Evolutionary conservation across 805 yeast genomes (phyloP).

Genomic region (Yamadazyma akitaensis): DNA sequence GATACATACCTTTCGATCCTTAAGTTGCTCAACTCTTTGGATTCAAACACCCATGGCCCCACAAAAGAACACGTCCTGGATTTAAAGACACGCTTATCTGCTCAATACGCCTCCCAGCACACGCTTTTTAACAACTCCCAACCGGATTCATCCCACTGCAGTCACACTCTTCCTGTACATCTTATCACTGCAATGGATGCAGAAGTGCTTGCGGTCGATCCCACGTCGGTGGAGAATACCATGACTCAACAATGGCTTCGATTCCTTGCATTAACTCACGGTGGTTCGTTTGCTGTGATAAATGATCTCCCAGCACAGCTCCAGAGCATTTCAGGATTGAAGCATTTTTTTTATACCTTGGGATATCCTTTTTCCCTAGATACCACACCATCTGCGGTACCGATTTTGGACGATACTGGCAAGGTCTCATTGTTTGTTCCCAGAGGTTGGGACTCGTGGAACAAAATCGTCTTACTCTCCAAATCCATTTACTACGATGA

Average conservation of each 20-base stretch:
- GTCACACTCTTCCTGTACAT: background rate
- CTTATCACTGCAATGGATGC: conserved; percentile 1
- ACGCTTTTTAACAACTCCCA: background rate
- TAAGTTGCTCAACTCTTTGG: conserved; percentile 8
- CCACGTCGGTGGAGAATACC: conserved; percentile 17
- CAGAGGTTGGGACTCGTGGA: conserved; percentile 49
- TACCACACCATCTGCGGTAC: background rate
- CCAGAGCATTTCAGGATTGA: background rate
- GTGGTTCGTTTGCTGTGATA: conserved; percentile 15
- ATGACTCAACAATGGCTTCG: conserved; percentile 35
- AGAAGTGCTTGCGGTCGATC: conserved; percentile 1
- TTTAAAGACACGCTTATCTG: background rate
- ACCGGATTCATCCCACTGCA: background rate
- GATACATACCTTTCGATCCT: conserved; percentile 14
- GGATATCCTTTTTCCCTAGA: background rate
- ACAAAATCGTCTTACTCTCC: conserved; percentile 41
- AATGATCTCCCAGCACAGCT: background rate
- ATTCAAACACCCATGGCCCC: background rate
- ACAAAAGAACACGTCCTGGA: too few relatives aligned
- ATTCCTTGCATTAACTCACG: conserved; percentile 30
- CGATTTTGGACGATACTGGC: background rate
- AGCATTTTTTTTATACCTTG: background rate
- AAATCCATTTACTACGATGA: conserved; percentile 19
- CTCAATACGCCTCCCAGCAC: conserved; percentile 1
- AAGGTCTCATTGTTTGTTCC: conserved; percentile 35